Evolutionary conservation across 78 protist genomes (phyloP), one percentile per base, ranked within the genome.

Genomic region (Dictyostelium purpureum): DNA sequence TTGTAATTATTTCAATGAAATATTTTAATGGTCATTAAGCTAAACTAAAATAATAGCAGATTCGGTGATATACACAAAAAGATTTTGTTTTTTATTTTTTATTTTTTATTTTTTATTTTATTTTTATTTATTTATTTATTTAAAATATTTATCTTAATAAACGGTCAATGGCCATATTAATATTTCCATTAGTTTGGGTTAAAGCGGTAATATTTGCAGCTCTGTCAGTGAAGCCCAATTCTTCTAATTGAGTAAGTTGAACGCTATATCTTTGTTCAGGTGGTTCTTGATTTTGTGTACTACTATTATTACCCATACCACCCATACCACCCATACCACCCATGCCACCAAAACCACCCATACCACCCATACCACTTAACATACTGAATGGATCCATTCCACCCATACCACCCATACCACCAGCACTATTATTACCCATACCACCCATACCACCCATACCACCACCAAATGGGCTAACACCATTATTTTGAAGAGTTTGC

Each of bases 181-280:
- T 88, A 74, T 87, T 88, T 16, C 96, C 96, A 42, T 79, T 57
- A 19, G 96, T 78, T 24, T 31, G 57, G 28, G 71, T 51, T 33
- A 94, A 47, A 1, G 96, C 96, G 33, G 40, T 14, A 12, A 96
- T 96, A 81, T 96, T 96, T 31, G 73, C 87, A 16, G 63, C 91
- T n/a, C 43, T 57, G 38, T 96, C 97, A 4, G 26, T 12, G 43
- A 96, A 96, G n/a, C 98, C 98, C 94, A 96, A 96, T 31, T 96
- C 98, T 12, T 90, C 61, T 28, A 96, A 74, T 69, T 94, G 95
- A 16, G 19, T 47, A 6, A 96, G 61, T 79, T 96, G 97, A 18
- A 37, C 18, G 42, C 49, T 49, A 45, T 28, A 96, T 66, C 90
- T 54, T 37, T 35, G 63, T 21, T 54, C 94, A 7, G 97, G 95